Evolutionary conservation across 257 asterid genomes (phyloP).

Genomic region (Fraxinus pennsylvanica): DNA sequence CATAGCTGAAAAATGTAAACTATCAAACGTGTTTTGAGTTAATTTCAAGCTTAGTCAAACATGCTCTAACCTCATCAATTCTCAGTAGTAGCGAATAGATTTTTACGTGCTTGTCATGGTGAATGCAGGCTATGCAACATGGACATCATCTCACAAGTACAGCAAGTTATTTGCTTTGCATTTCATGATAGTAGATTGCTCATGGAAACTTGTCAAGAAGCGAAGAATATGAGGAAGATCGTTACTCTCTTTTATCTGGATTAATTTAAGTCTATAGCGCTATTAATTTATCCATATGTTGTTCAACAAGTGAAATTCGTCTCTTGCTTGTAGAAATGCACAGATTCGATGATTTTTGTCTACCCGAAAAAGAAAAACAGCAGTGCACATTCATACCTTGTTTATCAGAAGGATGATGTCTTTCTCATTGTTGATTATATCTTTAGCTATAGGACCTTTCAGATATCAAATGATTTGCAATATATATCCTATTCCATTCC

Average conservation of each 20-base stretch:
- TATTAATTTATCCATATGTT: slow-evolving; percentile 25
- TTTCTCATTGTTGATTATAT: neutral
- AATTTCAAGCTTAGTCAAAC: neutral
- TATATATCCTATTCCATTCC: too few species aligned
- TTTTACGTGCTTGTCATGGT: slow-evolving; percentile 2
- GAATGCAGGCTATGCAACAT: slow-evolving; percentile 87
- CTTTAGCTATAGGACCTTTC: too few species aligned
- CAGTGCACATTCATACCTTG: neutral
- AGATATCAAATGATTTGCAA: too few species aligned
- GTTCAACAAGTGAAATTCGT: slow-evolving; percentile 16
- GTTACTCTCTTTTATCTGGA: slow-evolving; percentile 95
- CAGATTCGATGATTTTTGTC: slow-evolving; percentile 10
- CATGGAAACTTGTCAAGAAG: slow-evolving; percentile 98
- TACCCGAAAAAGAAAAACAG: neutral
- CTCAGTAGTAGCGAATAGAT: neutral
- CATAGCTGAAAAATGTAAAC: neutral
- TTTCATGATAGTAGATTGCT: slow-evolving; percentile 93
- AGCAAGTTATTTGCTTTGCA: slow-evolving; percentile 96
- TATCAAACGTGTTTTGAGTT: neutral
- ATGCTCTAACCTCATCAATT: neutral
- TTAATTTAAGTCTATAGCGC: slow-evolving; percentile 29
- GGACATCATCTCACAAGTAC: slow-evolving; percentile 97
- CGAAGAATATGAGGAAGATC: slow-evolving; percentile 85
- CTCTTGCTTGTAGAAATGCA: neutral
- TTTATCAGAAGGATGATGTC: neutral